These are phyloP conservation scores for Pythium periplocum DNA, from an alignment of 352 stramenopile genomes.

Conservation along the genomic window DNA sequence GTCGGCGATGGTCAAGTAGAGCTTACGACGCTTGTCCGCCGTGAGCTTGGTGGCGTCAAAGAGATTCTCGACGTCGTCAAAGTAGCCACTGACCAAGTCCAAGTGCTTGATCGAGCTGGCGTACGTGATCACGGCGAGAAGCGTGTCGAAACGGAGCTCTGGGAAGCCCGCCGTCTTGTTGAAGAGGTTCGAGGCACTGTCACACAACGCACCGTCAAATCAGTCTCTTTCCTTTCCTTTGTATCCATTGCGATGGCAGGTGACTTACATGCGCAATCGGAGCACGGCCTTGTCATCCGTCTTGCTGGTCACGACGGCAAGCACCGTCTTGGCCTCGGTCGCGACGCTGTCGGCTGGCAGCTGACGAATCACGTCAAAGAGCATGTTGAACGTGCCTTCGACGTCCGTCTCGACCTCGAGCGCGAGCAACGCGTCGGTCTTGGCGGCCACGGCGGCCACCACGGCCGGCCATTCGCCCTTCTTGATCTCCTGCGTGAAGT, in stretches of 20 bases:
- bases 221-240: neutral
- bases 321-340: constrained; percentile 36
- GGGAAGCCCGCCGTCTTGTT: constrained; percentile 62
- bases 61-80: constrained; percentile 56
- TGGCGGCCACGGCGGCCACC: constrained; percentile 37
- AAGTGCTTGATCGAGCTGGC: constrained; percentile 52
- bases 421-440: constrained; percentile 52
- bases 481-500: constrained; percentile 56
- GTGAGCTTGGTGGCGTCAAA: constrained; percentile 40
- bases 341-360: constrained; percentile 25
- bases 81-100: constrained; percentile 62
- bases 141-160: constrained; percentile 60
- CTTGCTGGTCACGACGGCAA: constrained; percentile 39
- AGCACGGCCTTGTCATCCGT: constrained; percentile 55
- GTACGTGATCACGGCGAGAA: constrained; percentile 56
- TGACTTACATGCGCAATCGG: constrained; percentile 58
- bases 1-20: constrained; percentile 70
- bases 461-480: constrained; percentile 52
- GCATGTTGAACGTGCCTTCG: constrained; percentile 64
- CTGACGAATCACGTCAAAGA: constrained; percentile 48
- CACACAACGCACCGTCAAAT: constrained; percentile 1
- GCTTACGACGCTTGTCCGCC: constrained; percentile 39
- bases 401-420: constrained; percentile 74
- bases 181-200: constrained; percentile 58
- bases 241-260: no score